Evolutionary conservation across 2,329 filamentous ascomycete genomes (phyloP).

Genomic region (Colletotrichum lupini): DNA sequence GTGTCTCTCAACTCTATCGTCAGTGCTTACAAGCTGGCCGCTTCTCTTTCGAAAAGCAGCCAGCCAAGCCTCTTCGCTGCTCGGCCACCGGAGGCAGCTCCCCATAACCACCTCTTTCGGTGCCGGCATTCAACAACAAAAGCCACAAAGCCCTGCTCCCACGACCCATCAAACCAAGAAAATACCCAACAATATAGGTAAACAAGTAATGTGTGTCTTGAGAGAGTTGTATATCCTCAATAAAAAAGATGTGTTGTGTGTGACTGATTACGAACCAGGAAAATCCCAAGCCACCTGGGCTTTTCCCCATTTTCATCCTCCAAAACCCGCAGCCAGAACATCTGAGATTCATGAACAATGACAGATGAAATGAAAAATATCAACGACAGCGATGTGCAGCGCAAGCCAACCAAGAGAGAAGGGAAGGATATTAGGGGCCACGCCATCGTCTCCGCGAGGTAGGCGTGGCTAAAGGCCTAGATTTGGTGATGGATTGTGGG

Average conservation of each 20-base stretch:
- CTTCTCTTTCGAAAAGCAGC: constrained; percentile 34
- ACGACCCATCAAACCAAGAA: constrained; percentile 27
- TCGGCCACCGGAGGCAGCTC: constrained; percentile 6
- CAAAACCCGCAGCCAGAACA: constrained; percentile 31
- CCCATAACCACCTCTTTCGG: constrained; percentile 12
- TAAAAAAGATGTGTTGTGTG: constrained; percentile 4
- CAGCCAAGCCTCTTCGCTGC: constrained; percentile 22
- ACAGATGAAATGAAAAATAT: constrained; percentile 42
- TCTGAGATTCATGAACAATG: constrained; percentile 38
- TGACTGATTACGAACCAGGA: constrained; percentile 37
- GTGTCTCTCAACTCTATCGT: constrained; percentile 34
- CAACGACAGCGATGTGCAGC: constrained; percentile 13
- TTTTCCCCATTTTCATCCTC: constrained; percentile 48
- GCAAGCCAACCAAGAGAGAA: constrained; percentile 33
- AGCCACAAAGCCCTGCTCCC: constrained; percentile 19
- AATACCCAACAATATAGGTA: constrained; percentile 28
- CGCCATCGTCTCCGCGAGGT: constrained; percentile 21
- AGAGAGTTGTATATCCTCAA: constrained; percentile 28
- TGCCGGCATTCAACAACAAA: constrained; percentile 22
- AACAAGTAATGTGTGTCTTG: constrained; percentile 18
- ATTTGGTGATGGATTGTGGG: constrained; percentile 5
- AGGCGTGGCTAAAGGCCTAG: constrained; percentile 8
- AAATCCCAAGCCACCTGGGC: constrained; percentile 51
- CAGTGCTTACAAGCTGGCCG: constrained; percentile 28
- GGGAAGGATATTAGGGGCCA: constrained; percentile 31